These are phyloP conservation scores for Colletotrichum tropicale DNA, from an alignment of 2,329 filamentous ascomycete species.

Conservation along the genomic window DNA sequence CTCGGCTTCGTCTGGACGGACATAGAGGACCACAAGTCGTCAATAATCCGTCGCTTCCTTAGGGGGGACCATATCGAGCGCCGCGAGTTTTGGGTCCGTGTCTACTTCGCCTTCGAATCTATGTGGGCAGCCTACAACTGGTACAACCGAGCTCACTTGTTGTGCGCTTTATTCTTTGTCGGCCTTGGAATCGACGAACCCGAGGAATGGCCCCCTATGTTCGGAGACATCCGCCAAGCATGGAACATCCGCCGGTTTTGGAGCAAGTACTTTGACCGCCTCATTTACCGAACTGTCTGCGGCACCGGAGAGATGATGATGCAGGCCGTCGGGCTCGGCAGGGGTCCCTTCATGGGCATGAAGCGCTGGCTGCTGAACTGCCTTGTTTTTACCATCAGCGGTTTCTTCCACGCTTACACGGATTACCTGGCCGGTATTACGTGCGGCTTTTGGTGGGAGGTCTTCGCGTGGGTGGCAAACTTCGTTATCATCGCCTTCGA, in stretches of 20 bases:
- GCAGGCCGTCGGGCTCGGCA: not conserved
- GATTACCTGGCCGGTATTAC: not conserved
- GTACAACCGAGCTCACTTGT: constrained; percentile 1
- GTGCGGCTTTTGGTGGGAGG: constrained; percentile 9
- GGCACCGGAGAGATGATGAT: constrained; percentile 7
- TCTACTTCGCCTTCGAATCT: not conserved
- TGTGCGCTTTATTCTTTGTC: constrained; percentile 3
- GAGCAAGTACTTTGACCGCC: constrained; percentile 23
- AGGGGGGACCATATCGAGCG: not conserved
- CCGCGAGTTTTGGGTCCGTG: not conserved
- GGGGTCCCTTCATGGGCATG: not conserved
- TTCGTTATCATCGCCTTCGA: constrained; percentile 2
- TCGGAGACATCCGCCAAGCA: constrained; percentile 21
- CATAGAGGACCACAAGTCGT: not conserved
- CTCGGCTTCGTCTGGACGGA: not conserved
- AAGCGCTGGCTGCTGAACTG: constrained; percentile 20
- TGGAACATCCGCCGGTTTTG: constrained; percentile 22
- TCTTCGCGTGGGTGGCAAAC: constrained; percentile 10
- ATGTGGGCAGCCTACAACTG: constrained; percentile 13
- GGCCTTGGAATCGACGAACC: constrained; percentile 11
- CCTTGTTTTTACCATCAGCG: constrained; percentile 14
- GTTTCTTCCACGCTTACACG: constrained; percentile 3
- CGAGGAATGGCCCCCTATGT: constrained; percentile 23
- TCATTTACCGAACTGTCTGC: constrained; percentile 16
- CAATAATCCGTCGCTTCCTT: constrained; percentile 6